Conservation (phyloP, 768 basidiomycete genomes). For the Rhodotorula toruloides region DNA sequence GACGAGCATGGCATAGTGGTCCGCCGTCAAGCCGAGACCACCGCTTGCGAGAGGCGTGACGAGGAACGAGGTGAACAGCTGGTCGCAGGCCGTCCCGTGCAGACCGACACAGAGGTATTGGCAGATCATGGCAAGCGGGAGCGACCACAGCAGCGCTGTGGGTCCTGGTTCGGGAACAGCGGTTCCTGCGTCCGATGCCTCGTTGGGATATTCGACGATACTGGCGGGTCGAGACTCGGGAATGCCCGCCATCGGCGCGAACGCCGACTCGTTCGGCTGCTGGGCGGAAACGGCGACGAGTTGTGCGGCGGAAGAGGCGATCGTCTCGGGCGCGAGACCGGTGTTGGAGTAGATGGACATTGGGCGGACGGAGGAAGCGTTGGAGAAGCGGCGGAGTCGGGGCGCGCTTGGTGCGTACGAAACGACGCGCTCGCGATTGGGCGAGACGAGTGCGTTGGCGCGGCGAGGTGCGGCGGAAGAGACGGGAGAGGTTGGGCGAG, state of each 20-base stretch:
- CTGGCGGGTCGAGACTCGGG: conserved; percentile 31
- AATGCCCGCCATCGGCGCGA: conserved; percentile 32
- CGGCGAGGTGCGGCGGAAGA: background rate
- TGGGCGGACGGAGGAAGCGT: conserved; percentile 17
- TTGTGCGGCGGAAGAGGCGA: conserved; percentile 9
- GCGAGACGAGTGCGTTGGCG: background rate
- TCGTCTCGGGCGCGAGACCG: conserved; percentile 37
- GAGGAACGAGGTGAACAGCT: conserved; percentile 66
- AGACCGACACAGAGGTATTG: conserved; percentile 87
- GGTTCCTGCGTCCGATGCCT: background rate
- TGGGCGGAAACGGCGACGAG: background rate
- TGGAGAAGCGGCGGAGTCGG: conserved; percentile 7
- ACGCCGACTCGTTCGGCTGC: conserved; percentile 19
- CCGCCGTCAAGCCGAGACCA: conserved; percentile 85
- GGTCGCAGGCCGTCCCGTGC: conserved; percentile 54
- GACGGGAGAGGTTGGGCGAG: background rate
- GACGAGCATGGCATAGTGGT: conserved; percentile 83
- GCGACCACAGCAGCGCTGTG: conserved; percentile 63
- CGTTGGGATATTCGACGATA: conserved; percentile 13
- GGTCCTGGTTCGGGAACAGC: conserved; percentile 45
- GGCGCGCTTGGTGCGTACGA: conserved; percentile 9
- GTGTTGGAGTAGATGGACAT: conserved; percentile 43
- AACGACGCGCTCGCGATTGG: conserved; percentile 20
- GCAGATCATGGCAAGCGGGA: conserved; percentile 77
- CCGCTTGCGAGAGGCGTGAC: conserved; percentile 60